phyloP scores from a whole-genome alignment of 106 monocot genomes.

The Xerophyta viscosa region DNA sequence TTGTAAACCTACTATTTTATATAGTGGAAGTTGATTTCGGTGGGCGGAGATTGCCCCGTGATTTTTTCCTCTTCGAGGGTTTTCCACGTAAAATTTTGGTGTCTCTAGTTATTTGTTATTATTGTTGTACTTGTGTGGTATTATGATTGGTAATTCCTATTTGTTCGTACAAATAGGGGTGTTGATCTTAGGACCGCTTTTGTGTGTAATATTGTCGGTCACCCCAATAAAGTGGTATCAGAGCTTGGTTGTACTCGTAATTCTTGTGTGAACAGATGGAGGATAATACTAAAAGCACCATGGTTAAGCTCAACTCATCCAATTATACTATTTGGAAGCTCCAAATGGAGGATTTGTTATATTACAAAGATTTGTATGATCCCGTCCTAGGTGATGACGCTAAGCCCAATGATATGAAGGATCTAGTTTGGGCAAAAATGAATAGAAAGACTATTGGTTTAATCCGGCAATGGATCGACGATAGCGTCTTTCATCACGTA shows the following conservation, averaged over 20 bases:
- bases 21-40: too few relatives aligned
- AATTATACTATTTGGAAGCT: neutral
- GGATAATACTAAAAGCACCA: neutral
- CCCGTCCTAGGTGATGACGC: neutral
- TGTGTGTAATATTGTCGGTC: neutral
- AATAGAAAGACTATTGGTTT: neutral
- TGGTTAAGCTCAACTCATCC: neutral
- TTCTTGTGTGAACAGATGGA: neutral
- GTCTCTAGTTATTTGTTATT: too few relatives aligned
- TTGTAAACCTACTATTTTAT: too few relatives aligned
- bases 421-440: neutral
- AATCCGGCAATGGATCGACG: neutral
- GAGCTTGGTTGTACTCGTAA: neutral
- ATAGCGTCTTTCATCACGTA: conserved; percentile 1
- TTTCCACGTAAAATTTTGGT: too few relatives aligned
- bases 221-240: neutral
- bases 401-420: neutral
- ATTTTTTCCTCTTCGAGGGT: too few relatives aligned
- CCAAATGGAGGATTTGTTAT: neutral
- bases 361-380: neutral
- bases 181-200: neutral
- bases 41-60: too few relatives aligned
- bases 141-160: neutral
- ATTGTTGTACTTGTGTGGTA: neutral
- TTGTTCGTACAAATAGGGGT: neutral